Conservation (phyloP, 2,329 filamentous ascomycete genomes). For the Lachnellula arida region DNA sequence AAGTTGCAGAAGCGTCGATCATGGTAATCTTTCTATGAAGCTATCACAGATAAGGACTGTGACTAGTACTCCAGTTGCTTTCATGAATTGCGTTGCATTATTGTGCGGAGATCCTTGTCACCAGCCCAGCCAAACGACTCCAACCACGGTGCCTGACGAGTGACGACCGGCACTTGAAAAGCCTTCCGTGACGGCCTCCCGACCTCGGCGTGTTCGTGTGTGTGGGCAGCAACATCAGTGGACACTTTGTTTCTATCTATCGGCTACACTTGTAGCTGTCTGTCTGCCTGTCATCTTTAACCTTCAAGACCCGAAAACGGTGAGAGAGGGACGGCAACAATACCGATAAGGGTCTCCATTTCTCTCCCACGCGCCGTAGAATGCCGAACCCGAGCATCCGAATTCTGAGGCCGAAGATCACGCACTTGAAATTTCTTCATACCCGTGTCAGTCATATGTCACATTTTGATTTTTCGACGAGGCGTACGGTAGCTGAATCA, state of each 20-base stretch:
- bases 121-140: neutral
- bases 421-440: neutral
- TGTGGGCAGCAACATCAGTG: constrained; percentile 9
- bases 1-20: constrained; percentile 4
- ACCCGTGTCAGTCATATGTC: neutral
- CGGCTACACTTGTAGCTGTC: neutral
- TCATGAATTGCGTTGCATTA: neutral
- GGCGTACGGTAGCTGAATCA: neutral
- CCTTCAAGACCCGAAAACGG: neutral
- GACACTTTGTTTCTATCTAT: neutral
- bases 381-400: neutral
- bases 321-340: neutral
- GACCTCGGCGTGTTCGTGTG: neutral
- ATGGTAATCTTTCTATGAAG: neutral
- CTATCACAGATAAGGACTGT: neutral
- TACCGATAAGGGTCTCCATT: neutral
- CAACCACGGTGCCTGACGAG: neutral
- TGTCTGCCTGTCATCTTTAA: neutral
- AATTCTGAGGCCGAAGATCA: neutral
- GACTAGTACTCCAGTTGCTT: neutral
- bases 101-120: constrained; percentile 3
- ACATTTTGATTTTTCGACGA: neutral
- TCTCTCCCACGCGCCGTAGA: neutral
- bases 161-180: constrained; percentile 7
- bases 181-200: constrained; percentile 6